Evolutionary conservation across 345 rosid species (phyloP), one percentile per base, ranked within the genome.

Genomic region (Gossypium longicalyx): DNA sequence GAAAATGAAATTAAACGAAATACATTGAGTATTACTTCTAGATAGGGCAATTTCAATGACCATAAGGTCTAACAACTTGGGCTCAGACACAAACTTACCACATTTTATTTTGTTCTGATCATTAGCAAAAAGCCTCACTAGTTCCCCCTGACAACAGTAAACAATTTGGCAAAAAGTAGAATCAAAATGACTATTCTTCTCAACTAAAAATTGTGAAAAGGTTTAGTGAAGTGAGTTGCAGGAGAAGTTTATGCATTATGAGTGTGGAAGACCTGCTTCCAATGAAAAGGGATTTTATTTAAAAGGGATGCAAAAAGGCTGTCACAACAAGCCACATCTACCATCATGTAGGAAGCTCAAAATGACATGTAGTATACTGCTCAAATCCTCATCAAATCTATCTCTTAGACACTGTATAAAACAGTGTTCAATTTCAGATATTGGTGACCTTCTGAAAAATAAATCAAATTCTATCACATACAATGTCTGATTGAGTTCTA

Each of bases 91-190:
- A 61, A 48, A 83, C 96, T 80, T 89, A 93, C 99, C 98, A 76
- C 98, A 95, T 81, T 80, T 91, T 67, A 93, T 93, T 85, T 95
- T 93, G 86, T 86, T 86, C 83, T 91, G 98, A 79, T 87, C 94
- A 80, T 93, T 95, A 63, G 98, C 99, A 78, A 87, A 95, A 72
- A 80, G 86, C 85, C 82, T 66, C 70, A 66, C 70, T 44, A 66
- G 10, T 44, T 66, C 47, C 34, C 70, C 70, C 70, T 66, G 70
- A 45, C 52, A 66, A 44, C 27, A 66, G 70, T 12, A 66, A 66
- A 66, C 53, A 66, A 45, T 19, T 44, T 66, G 27, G 34, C 12
- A 45, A 11, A 34, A 66, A 66, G 29, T 44, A 66, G 52, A 66
- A 44, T 66, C 70, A 6, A 29, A 15, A 23, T 44, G 70, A 66